A percentile compares a stretch with the other conserved stretches of the same genome.
These are phyloP conservation scores for Penicillium riverlandense DNA, from an alignment of 495 filamentous ascomycete species.

Conservation along the genomic window DNA sequence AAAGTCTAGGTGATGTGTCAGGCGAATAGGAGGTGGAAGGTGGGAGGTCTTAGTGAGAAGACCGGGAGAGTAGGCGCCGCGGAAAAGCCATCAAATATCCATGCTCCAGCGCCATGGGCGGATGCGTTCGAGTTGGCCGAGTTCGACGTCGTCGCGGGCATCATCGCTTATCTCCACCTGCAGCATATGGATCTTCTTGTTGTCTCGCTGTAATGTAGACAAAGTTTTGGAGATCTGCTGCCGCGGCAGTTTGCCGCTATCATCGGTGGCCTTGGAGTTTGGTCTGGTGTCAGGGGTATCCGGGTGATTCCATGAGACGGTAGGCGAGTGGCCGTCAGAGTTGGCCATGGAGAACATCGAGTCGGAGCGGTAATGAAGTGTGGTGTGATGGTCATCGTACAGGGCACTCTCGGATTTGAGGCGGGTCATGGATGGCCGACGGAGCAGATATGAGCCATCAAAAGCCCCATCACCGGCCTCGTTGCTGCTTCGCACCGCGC, in stretches of 20 bases:
- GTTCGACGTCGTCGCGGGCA: constrained; percentile 22
- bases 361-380: constrained; percentile 24
- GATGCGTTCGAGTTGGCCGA: constrained; percentile 33
- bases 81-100: constrained; percentile 29
- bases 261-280: constrained; percentile 31
- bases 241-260: constrained; percentile 17
- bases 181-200: constrained; percentile 33
- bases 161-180: constrained; percentile 38
- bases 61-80: not conserved
- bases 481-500: constrained; percentile 1
- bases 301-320: constrained; percentile 28
- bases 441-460: constrained; percentile 10
- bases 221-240: constrained; percentile 30
- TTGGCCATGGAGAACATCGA: constrained; percentile 28
- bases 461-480: constrained; percentile 2
- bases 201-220: constrained; percentile 23
- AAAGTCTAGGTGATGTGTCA: not conserved
- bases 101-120: constrained; percentile 44
- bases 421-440: constrained; percentile 16
- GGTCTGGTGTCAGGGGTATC: constrained; percentile 35
- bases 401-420: constrained; percentile 13
- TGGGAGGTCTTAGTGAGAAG: not conserved
- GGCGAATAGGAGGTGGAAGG: constrained; percentile 2
- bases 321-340: constrained; percentile 23
- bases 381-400: constrained; percentile 21